A percentile compares a stretch with the other conserved stretches of the same genome.
phyloP scores from a whole-genome alignment of 306 rosid genomes.

The Gynostemma pentaphyllum region DNA sequence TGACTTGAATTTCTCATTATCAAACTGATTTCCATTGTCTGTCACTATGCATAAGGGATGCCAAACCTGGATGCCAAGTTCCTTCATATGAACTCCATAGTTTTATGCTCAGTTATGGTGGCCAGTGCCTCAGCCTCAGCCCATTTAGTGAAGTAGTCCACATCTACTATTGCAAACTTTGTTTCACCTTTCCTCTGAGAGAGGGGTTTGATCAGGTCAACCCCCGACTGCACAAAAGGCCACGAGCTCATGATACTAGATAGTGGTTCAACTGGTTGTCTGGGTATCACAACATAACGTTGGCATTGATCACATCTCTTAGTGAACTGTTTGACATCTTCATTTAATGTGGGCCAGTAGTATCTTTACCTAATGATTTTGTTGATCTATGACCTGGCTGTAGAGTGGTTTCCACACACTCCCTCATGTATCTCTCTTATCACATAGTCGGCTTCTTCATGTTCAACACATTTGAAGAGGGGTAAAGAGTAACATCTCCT shows the following conservation, averaged over 20 bases:
- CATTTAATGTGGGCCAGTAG: neutral
- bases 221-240: neutral
- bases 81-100: neutral
- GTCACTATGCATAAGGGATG: neutral
- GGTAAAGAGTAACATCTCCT: neutral
- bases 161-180: neutral
- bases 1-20: neutral
- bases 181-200: neutral
- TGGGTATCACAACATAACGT: neutral
- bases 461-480: neutral
- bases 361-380: neutral
- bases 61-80: neutral
- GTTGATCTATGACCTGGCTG: neutral
- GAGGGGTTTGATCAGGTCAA: neutral
- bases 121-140: too few species aligned
- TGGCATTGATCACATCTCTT: neutral
- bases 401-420: neutral
- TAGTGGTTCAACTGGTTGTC: neutral
- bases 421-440: neutral
- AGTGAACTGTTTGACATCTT: neutral
- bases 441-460: neutral
- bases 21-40: too few species aligned
- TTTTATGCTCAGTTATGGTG: neutral
- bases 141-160: too few species aligned
- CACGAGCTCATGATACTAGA: neutral